phyloP scores from a whole-genome alignment of 2,329 filamentous ascomycete species.

The Pseudocercospora cruenta region DNA sequence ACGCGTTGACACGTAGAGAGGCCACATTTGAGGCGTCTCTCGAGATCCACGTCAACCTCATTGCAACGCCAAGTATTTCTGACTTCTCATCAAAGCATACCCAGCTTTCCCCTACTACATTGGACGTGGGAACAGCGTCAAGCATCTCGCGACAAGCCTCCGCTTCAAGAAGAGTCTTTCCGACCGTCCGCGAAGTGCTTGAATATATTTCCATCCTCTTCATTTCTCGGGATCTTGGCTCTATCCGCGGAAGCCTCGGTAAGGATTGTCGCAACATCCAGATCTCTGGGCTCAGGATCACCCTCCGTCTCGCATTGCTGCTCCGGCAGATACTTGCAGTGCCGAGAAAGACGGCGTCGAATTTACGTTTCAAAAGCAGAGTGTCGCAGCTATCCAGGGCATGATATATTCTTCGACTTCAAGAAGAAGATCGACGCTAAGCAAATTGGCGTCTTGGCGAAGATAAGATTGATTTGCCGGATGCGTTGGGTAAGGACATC shows the following conservation, averaged over 20 bases:
- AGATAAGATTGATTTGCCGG: constrained; percentile 2
- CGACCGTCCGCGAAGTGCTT: not conserved
- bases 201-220: not conserved
- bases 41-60: not conserved
- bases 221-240: not conserved
- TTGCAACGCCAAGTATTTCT: not conserved
- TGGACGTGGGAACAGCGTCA: not conserved
- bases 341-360: constrained; percentile 3
- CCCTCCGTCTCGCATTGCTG: not conserved
- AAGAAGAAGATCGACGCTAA: not conserved
- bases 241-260: not conserved
- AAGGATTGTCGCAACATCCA: not conserved
- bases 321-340: not conserved
- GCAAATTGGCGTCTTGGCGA: constrained; percentile 1
- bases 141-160: not conserved
- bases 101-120: not conserved
- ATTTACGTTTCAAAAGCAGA: constrained; percentile 1
- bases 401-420: not conserved
- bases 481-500: not conserved
- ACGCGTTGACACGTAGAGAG: not conserved
- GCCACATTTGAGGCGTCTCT: not conserved
- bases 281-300: not conserved
- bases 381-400: not conserved
- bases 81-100: not conserved
- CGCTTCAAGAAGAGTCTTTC: not conserved